Evolutionary conservation across 2,329 filamentous ascomycete genomes (phyloP), one percentile per base, ranked within the genome.

Genomic region (Annulohypoxylon truncatum): DNA sequence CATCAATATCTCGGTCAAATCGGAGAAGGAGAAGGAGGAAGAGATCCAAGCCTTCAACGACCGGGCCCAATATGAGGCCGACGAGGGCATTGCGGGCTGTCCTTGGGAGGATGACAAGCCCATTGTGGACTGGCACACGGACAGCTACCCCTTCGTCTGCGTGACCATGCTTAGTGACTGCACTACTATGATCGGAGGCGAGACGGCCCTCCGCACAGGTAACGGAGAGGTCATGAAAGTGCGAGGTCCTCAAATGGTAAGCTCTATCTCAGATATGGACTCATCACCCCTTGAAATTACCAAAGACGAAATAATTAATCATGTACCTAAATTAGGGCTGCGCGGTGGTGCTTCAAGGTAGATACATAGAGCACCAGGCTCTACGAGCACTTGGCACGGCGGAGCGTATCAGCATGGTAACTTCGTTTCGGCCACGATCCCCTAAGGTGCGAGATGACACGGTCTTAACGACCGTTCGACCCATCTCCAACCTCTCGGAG

Each of bases 141-240:
- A 90, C 75, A 88, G 85, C 72, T 90, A 89, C 73, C 87, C 88
- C 0, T 91, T 90, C 72, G 88, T 91, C n/a, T 90, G 87, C 69
- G 88, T 91, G n/a, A 82, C 84, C 6, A 91, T 90, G 87, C 81
- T 90, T 26, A 88, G 85, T 33, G 87, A 90, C 71, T 89, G 87
- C 68, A 83, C 81, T 0, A 79, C 81, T 35, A 90, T 90, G 88
- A 78, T 88, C 10, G 89, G 89, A 8, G 88, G 89, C 3, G 89
- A 90, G 77, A 90, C 88, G 0, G 87, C 85, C 1, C 75, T 90
- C n/a, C 81, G 82, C 35, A 87, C 80, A 1, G 83, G 79, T 1
- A 79, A 80, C 22, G 86, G 86, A 2, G 81, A 85, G 1, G 79
- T 88, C 13, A 75, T 87, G 64, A 88, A 88, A 74, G 83, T 89